Evolutionary conservation across 2,329 filamentous ascomycete genomes (phyloP).

Genomic region (Ploettnerulaceae sp.): DNA sequence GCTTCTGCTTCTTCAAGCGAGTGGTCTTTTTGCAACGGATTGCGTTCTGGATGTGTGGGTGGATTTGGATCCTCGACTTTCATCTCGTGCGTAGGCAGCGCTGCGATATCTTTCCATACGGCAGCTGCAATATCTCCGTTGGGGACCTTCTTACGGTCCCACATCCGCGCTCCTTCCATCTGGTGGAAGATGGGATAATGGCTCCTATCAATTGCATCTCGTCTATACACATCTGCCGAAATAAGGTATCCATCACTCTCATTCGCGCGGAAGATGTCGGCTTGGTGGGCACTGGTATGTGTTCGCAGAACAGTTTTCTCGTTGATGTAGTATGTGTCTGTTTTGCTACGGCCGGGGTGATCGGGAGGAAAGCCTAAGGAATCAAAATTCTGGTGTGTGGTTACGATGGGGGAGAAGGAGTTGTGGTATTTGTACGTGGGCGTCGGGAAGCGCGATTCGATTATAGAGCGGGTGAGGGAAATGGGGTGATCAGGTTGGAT

Average conservation of each 20-base stretch:
- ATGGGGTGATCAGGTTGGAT: slow-evolving; percentile 87
- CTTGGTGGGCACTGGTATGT: slow-evolving; percentile 91
- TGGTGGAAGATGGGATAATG: slow-evolving; percentile 98
- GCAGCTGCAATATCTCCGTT: slow-evolving; percentile 55
- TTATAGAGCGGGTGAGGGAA: slow-evolving; percentile 83
- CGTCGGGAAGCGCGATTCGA: slow-evolving; percentile 78
- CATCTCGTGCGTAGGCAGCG: slow-evolving; percentile 68
- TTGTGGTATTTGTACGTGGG: slow-evolving; percentile 74
- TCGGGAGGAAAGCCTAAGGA: slow-evolving; percentile 86
- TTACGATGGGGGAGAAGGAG: slow-evolving; percentile 75
- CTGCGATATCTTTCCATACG: slow-evolving; percentile 65
- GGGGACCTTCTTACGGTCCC: slow-evolving; percentile 64
- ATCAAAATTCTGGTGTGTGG: slow-evolving; percentile 87
- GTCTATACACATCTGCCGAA: slow-evolving; percentile 88
- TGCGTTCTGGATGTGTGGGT: slow-evolving; percentile 68
- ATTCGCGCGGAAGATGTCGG: slow-evolving; percentile 71
- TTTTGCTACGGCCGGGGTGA: slow-evolving; percentile 80
- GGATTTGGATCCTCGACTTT: slow-evolving; percentile 81
- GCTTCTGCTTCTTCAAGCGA: slow-evolving; percentile 73
- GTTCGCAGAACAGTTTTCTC: slow-evolving; percentile 78
- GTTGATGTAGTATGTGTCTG: slow-evolving; percentile 96
- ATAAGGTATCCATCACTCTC: slow-evolving; percentile 78
- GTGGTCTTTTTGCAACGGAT: slow-evolving; percentile 77
- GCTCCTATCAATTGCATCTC: slow-evolving; percentile 89
- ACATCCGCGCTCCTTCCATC: slow-evolving; percentile 92